Evolutionary conservation across 257 asterid genomes (phyloP), one percentile per base, ranked within the genome.

Genomic region (Fraxinus americana): DNA sequence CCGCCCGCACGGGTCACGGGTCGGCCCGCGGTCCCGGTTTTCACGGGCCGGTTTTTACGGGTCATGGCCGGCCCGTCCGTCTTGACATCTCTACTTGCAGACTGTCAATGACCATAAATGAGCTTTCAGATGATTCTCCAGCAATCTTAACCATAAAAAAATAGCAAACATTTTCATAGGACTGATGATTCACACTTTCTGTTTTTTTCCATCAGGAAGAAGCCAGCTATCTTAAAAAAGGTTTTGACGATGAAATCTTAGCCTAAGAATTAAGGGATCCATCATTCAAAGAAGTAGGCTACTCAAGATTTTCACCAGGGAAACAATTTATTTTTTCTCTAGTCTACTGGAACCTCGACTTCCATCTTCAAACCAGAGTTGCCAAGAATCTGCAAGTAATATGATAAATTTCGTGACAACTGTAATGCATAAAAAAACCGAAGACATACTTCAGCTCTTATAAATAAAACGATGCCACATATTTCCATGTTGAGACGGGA

Each of bases 261-360:
- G 8, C 34, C 68, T 61, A 61, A 23, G 17, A 61, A 61, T 21
- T 11, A 61, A 61, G 34, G 68, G 30, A 23, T 61, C 16, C 68
- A 61, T 61, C 16, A 25, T 61, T 61, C 16, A 12, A 14, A 1
- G 17, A 9, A 61, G 68, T 21, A 10, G 68, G 25, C 32, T 61
- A 8, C 16, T 25, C 68, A 9, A 61, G 34, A 61, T 8, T 21
- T 21, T 61, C 68, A 23, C 34, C 5, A 10, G 0, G 7, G 34
- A 61, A 67, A 74, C 36, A 59, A 21, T 45, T 41, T 16, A 9
- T 9, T 39, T 70, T 52, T 29, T 70, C 82, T 82, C 86, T 84
- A 91, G 83, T 91, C 97, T 78, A 91, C 90, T 19, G 97, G 94
- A 78, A 91, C 91, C 80, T 91, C 97, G 16, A 91, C 97, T 75